phyloP scores from a whole-genome alignment of 2,329 filamentous ascomycete genomes.

The Pseudogymnoascus sp. region DNA sequence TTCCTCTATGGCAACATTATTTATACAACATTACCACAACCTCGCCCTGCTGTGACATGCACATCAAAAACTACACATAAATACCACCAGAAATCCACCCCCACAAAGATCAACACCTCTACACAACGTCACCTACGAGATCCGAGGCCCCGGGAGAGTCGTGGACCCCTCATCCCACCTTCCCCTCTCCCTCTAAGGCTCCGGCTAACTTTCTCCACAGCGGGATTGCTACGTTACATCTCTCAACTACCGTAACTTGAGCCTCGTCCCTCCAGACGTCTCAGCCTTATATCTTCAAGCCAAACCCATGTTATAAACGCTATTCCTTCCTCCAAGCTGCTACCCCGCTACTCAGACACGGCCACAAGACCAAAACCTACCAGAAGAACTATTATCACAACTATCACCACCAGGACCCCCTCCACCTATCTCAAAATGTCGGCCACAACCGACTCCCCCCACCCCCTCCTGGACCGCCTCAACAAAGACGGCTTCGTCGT shows the following conservation, averaged over 20 bases:
- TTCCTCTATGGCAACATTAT: not conserved
- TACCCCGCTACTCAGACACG: not conserved
- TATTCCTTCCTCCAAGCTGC: not conserved
- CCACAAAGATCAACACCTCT: not conserved
- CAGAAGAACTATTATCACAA: not conserved
- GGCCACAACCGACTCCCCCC: not conserved
- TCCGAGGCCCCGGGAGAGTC: not conserved
- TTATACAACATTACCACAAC: not conserved
- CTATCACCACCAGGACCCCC: not conserved
- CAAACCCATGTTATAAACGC: not conserved
- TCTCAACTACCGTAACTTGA: not conserved
- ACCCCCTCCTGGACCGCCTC: constrained; percentile 34
- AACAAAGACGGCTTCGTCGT: constrained; percentile 68
- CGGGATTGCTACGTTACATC: not conserved
- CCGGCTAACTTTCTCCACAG: not conserved
- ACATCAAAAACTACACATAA: not conserved
- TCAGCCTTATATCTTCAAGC: not conserved
- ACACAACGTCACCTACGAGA: constrained; percentile 1
- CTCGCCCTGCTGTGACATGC: not conserved
- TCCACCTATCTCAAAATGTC: not conserved
- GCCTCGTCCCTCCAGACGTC: not conserved
- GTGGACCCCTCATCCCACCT: not conserved
- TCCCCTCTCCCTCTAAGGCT: not conserved
- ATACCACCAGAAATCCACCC: not conserved
- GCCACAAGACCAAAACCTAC: not conserved